Base-by-base conservation (phyloP, 345 rosid genomes). In the Lepidium sativum region DNA sequence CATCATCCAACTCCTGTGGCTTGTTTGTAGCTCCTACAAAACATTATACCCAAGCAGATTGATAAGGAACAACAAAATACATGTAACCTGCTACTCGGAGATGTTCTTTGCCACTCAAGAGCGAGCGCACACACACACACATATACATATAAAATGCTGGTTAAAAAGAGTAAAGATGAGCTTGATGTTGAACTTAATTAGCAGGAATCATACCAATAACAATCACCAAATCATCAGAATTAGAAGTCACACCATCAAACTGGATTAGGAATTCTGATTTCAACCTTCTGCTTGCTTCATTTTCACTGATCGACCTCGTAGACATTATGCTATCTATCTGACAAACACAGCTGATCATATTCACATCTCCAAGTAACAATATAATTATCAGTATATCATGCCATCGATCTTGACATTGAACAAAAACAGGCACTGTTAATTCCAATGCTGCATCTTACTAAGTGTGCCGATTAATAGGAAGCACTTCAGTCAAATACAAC, bases 291-390 rank as follows among this genome's bases (percentile, higher is more conserved):
- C 98, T 92, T 47, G 97, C 81, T 75, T 92, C 98, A 81, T 87
- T 86, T 79, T 92, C 98, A 71, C 76, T 86, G 13, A 78, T 86
- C 67, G 82, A 61, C 80, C 97, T 86, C 23, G 89, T 86, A 33
- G 98, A 92, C 97, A 92, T 84, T 61, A 87, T 79, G 68, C 98
- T 89, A 79, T 92, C 98, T 63, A 92, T 92, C 98, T 92, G 69
- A 20, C 29, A 61, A 34, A 69, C 60, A 62, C 33, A 69, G 51
- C 9, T 27, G 66, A 33, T 58, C 44, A 70, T 16, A 35, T 5
- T 73, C 45, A 73, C 44, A 10, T 18, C 68, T 60, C 56, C 29
- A 66, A 33, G 50, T 57, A 13, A 71, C 43, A 10, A 43, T 17
- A 42, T 20, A 13, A n/a, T 39, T 32, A 42, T 18, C 65, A 67